Base-by-base conservation (phyloP, 2,329 filamentous ascomycete genomes). In the Stemphylium beticola region DNA sequence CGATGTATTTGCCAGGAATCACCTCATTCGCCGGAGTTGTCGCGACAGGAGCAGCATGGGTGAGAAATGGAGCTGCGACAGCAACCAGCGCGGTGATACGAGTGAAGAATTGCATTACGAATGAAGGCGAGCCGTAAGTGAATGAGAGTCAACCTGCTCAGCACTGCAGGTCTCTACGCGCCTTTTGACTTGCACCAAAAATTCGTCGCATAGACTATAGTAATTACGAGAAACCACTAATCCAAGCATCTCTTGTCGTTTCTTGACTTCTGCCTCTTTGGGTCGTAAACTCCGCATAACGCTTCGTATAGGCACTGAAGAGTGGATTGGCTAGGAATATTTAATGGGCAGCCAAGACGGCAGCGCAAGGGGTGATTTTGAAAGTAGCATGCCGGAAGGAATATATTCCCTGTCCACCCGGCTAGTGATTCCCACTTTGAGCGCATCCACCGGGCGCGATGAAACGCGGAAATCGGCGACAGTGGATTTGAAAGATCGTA, bases 1-100 rank as follows among this genome's bases (percentile, higher is more conserved):
- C 69, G 49, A 80, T 77, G 65, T 77, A 81, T 68, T 77, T 78
- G 57, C 73, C 73, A 12, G 73, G 70, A 40, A 79, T 66, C 17
- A 64, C 29, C 12, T 59, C 55, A 32, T 55, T 43, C 2, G 50
- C 26, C 4, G 47, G 33, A 20, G 53, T 47, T 9, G 53, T 10
- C 8, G 36, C 31, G 5, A 68, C 38, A 7, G 69, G 69, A 37
- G 62, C 65, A 37, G 66, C 68, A 14, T 60, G 50, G 3, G 57
- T 53, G 1, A 73, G 37, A 31, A 69, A 67, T 3, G 66, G 66
- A 12, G 64, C 54, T 10, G 60, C 66, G 12, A 60, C 62, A 6
- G 58, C 65, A 20, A 61, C 65, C 20, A 72, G 41, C 36, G 67
- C 68, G 22, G 63, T 32, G 29, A 67, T 14, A 20, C 68, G 64